phyloP scores from a whole-genome alignment of 1,139 yeast genomes.

The Yamadazyma kanchanaburiensis region DNA sequence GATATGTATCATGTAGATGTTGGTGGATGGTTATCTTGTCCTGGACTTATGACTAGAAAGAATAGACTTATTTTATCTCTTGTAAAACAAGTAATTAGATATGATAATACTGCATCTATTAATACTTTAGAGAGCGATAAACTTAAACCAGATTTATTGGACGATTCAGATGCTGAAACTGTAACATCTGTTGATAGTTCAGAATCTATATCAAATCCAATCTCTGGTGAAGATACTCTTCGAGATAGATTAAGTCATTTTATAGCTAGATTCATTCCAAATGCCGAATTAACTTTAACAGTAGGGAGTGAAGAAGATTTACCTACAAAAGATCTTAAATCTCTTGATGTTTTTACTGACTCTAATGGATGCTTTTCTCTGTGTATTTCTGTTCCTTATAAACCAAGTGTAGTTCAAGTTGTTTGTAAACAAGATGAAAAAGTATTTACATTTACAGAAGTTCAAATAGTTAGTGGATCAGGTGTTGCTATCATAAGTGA shows the following conservation, averaged over 20 bases:
- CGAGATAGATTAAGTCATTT: constrained; percentile 58
- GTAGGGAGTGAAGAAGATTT: constrained; percentile 43
- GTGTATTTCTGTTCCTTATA: constrained; percentile 47
- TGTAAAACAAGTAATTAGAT: constrained; percentile 66
- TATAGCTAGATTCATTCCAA: constrained; percentile 56
- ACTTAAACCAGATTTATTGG: constrained; percentile 26
- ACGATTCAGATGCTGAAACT: constrained; percentile 13
- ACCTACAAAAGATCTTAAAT: constrained; percentile 18
- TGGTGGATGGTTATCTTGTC: constrained; percentile 71
- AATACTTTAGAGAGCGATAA: constrained; percentile 27
- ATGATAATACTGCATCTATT: constrained; percentile 24
- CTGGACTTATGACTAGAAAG: constrained; percentile 68
- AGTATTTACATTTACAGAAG: constrained; percentile 44
- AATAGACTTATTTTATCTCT: constrained; percentile 65
- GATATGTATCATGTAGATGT: constrained; percentile 54
- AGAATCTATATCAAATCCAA: neutral
- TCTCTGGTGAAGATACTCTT: constrained; percentile 33
- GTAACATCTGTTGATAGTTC: constrained; percentile 10
- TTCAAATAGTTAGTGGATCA: constrained; percentile 34
- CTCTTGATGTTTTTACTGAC: constrained; percentile 45
- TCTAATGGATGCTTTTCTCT: constrained; percentile 55
- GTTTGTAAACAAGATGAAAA: constrained; percentile 41
- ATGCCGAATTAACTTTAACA: constrained; percentile 47
- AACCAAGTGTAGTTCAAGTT: constrained; percentile 50
- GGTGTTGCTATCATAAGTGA: constrained; percentile 84